Conservation (phyloP, 257 asterid species). For the Primulina eburnea region DNA sequence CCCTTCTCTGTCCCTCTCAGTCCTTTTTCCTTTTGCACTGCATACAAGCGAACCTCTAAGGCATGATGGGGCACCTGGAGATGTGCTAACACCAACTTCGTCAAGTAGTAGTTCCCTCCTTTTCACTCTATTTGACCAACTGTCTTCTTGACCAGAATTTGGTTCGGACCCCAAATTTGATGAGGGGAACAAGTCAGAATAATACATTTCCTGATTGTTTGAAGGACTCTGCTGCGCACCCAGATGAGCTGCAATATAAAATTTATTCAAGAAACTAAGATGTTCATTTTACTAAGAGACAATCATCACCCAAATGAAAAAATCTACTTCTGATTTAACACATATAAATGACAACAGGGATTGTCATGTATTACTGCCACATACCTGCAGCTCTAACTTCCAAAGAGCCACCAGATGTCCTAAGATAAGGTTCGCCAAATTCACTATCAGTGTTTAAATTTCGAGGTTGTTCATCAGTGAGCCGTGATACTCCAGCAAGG, state of each 20-base stretch:
- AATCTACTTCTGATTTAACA: conserved; percentile 16
- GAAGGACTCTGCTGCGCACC: conserved; percentile 63
- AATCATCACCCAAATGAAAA: not conserved
- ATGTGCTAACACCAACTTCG: conserved; percentile 28
- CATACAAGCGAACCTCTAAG: conserved; percentile 62
- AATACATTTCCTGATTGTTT: conserved; percentile 49
- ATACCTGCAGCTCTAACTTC: conserved; percentile 75
- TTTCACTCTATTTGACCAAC: conserved; percentile 57
- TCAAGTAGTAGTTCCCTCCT: conserved; percentile 28
- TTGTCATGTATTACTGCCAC: conserved; percentile 16
- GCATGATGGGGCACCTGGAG: conserved; percentile 45
- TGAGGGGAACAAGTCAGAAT: conserved; percentile 46
- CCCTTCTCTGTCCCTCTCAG: conserved; percentile 82
- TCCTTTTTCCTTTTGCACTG: conserved; percentile 86
- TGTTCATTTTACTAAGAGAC: not conserved
- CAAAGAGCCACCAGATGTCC: conserved; percentile 46
- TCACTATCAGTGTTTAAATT: conserved; percentile 54
- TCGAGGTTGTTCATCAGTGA: conserved; percentile 42
- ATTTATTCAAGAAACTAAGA: not conserved
- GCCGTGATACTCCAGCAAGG: conserved; percentile 59
- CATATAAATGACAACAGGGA: conserved; percentile 20
- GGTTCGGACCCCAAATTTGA: conserved; percentile 50
- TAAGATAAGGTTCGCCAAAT: conserved; percentile 43
- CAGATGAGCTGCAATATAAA: conserved; percentile 50
- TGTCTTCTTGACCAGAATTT: conserved; percentile 46